phyloP scores from a whole-genome alignment of 139 green algal genomes.

The Ettlia oleoabundans region DNA sequence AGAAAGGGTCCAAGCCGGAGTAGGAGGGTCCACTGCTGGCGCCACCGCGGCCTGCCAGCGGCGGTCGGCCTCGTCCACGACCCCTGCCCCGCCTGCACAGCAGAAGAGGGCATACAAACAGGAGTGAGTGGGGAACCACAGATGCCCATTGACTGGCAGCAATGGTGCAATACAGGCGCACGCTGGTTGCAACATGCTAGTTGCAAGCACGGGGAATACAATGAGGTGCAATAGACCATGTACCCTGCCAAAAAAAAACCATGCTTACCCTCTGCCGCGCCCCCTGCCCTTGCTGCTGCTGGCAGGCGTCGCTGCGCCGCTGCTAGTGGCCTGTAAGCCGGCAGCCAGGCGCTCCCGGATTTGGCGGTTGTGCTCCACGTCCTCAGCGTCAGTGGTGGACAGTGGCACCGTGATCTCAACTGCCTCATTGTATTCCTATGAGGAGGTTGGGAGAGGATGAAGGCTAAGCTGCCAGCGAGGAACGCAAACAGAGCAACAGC shows the following conservation, averaged over 20 bases:
- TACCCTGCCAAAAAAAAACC: too few relatives aligned
- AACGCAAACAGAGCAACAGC: too few relatives aligned
- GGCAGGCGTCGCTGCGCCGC: background rate
- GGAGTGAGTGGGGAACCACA: too few relatives aligned
- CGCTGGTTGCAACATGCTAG: too few relatives aligned
- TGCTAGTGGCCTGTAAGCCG: conserved; percentile 14
- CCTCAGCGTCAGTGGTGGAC: background rate
- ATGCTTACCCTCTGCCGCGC: conserved; percentile 12
- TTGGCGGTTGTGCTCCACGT: conserved; percentile 30
- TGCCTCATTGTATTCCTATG: conserved; percentile 46
- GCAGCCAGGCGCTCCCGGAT: conserved; percentile 32
- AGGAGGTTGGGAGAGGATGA: background rate
- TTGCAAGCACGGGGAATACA: too few relatives aligned
- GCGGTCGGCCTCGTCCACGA: background rate
- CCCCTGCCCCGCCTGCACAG: background rate
- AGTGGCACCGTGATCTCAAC: conserved; percentile 23
- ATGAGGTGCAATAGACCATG: background rate
- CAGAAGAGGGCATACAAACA: too few relatives aligned
- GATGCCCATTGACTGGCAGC: too few relatives aligned
- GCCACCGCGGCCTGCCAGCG: background rate
- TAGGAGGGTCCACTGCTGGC: background rate
- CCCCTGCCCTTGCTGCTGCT: background rate
- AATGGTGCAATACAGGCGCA: too few relatives aligned
- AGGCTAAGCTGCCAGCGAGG: too few relatives aligned
- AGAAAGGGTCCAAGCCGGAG: background rate